Percentiles rank a stretch among this genome's conserved stretches.
phyloP scores from a whole-genome alignment of 2,329 filamentous ascomycete genomes.

The Huntiella bhutanensis region DNA sequence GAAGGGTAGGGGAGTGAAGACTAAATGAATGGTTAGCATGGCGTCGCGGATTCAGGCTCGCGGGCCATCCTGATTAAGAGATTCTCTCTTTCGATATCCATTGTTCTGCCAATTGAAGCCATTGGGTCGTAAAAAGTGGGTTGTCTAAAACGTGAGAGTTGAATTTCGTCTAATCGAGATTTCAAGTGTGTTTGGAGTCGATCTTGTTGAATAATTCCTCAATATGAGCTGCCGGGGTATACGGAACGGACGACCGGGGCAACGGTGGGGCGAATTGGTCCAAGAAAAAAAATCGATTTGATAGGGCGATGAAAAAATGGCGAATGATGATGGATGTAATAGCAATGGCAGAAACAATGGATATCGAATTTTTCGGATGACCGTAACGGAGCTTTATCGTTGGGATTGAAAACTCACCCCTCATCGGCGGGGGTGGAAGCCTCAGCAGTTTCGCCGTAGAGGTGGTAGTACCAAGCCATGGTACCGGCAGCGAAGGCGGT shows the following conservation, averaged over 20 bases:
- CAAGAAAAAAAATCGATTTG: background rate
- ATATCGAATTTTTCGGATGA: background rate
- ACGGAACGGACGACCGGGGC: background rate
- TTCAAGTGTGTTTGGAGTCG: no score
- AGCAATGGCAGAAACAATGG: background rate
- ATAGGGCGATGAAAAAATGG: slow-evolving; percentile 4
- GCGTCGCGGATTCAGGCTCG: slow-evolving; percentile 1
- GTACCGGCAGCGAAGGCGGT: slow-evolving; percentile 75
- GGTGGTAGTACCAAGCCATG: slow-evolving; percentile 92
- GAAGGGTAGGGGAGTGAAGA: slow-evolving; percentile 79
- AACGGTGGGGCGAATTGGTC: background rate
- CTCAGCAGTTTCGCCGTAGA: slow-evolving; percentile 73
- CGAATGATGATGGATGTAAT: background rate
- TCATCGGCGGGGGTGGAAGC: slow-evolving; percentile 91
- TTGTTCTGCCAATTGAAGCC: slow-evolving; percentile 2
- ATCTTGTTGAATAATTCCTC: background rate
- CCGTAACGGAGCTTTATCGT: background rate
- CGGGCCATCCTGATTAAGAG: background rate
- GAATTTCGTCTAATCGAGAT: no score
- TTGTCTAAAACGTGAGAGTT: background rate
- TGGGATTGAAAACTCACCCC: slow-evolving; percentile 51
- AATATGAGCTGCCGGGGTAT: background rate
- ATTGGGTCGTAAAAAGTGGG: slow-evolving; percentile 1
- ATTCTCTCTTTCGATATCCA: background rate
- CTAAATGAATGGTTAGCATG: slow-evolving; percentile 29